phyloP scores from a whole-genome alignment of 2,329 filamentous ascomycete species.

The Clarireedia hainanense region DNA sequence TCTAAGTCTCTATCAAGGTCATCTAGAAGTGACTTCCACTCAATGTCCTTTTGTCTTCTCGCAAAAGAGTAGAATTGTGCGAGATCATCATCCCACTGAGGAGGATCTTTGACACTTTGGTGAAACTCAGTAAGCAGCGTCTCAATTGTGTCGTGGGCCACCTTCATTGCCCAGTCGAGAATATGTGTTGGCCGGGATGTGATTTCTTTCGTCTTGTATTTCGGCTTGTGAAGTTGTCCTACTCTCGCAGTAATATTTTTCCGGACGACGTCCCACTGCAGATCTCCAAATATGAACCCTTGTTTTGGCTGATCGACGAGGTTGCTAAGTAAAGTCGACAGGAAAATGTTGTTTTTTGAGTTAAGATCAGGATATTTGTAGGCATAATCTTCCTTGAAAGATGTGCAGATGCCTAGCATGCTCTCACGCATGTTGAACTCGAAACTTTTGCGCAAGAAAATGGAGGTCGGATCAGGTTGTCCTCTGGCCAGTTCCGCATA shows the following conservation, averaged over 20 bases:
- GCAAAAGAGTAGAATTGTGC: constrained; percentile 13
- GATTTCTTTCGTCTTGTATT: neutral
- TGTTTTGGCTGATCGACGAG: constrained; percentile 53
- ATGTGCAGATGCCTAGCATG: constrained; percentile 57
- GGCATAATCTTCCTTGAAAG: constrained; percentile 52
- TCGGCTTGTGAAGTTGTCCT: neutral
- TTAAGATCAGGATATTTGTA: constrained; percentile 49
- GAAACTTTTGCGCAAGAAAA: constrained; percentile 47
- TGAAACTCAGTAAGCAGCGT: constrained; percentile 27
- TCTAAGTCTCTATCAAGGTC: neutral
- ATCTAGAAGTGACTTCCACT: constrained; percentile 12
- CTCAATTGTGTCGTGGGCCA: constrained; percentile 37
- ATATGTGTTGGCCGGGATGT: constrained; percentile 38
- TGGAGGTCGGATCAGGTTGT: constrained; percentile 13
- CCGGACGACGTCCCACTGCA: constrained; percentile 32
- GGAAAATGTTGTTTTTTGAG: constrained; percentile 35
- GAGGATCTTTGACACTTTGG: constrained; percentile 8
- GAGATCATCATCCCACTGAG: constrained; percentile 22
- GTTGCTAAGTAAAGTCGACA: constrained; percentile 45
- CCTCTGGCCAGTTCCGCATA: constrained; percentile 22
- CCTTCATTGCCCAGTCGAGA: constrained; percentile 55
- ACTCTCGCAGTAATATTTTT: neutral
- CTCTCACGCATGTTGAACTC: constrained; percentile 48
- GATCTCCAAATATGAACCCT: constrained; percentile 39
- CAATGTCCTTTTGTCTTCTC: constrained; percentile 8